phyloP scores from a whole-genome alignment of 2,329 filamentous ascomycete genomes.

The Trichoderma afroharzianum region DNA sequence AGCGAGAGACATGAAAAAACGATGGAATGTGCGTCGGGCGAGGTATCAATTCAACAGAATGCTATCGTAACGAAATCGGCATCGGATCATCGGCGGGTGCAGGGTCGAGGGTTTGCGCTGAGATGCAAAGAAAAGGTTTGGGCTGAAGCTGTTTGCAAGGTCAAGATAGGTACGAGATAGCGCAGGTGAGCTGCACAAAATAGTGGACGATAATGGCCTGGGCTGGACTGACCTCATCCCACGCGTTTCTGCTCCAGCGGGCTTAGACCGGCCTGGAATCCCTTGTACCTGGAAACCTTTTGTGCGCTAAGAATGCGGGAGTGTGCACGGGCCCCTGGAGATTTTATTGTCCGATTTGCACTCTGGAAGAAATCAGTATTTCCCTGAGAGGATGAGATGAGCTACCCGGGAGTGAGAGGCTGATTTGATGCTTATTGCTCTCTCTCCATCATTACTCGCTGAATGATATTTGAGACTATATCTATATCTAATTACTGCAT shows the following conservation, averaged over 20 bases:
- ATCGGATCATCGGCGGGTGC: background rate
- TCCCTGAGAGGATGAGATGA: background rate
- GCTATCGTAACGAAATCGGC: background rate
- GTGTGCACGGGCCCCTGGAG: conserved; percentile 3
- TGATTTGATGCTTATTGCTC: background rate
- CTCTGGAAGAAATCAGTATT: background rate
- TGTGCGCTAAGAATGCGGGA: conserved; percentile 17
- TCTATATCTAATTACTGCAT: too few relatives aligned
- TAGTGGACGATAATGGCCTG: background rate
- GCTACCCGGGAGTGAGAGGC: background rate
- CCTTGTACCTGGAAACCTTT: conserved; percentile 16
- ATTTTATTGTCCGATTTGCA: conserved; percentile 9
- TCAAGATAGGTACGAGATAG: background rate
- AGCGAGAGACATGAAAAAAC: conserved; percentile 19
- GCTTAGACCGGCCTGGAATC: conserved; percentile 12
- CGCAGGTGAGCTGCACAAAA: background rate
- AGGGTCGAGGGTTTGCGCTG: background rate
- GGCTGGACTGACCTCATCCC: conserved; percentile 16
- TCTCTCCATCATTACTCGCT: background rate
- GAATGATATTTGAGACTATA: background rate
- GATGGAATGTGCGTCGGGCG: background rate
- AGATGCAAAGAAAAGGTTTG: background rate
- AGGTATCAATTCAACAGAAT: background rate
- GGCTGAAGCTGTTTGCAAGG: background rate
- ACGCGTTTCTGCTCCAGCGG: conserved; percentile 9